phyloP scores from a whole-genome alignment of 1,284 basidiomycete genomes.

The Ganoderma lucidum region DNA sequence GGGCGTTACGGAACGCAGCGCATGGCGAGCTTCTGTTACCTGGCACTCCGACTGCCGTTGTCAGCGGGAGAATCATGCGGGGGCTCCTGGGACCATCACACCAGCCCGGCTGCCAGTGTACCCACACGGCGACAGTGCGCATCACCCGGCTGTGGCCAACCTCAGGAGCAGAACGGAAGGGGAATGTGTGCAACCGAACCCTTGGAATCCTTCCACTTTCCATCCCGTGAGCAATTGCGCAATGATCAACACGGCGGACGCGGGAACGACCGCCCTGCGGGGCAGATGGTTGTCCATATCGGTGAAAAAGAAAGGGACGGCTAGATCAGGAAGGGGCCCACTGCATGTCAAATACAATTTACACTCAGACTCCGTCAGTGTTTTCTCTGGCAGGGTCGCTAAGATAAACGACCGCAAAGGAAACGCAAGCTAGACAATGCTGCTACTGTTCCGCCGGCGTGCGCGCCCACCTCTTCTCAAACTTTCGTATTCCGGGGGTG shows the following conservation, averaged over 20 bases:
- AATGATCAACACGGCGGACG: background rate
- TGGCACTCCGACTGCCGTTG: slow-evolving; percentile 18
- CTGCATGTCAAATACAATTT: slow-evolving; percentile 5
- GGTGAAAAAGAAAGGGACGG: slow-evolving; percentile 8
- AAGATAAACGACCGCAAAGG: background rate
- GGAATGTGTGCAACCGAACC: background rate
- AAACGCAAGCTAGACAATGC: background rate
- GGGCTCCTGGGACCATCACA: slow-evolving; percentile 13
- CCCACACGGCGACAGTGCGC: slow-evolving; percentile 12
- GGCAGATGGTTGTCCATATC: background rate
- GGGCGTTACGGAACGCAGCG: slow-evolving; percentile 20
- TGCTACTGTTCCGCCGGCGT: background rate
- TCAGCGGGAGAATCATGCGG: slow-evolving; percentile 21
- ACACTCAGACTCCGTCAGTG: slow-evolving; percentile 4
- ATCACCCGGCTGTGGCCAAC: slow-evolving; percentile 10
- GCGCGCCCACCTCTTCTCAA: background rate
- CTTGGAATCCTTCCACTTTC: slow-evolving; percentile 5
- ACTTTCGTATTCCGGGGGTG: background rate
- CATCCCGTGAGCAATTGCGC: background rate
- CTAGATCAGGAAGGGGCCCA: slow-evolving; percentile 6
- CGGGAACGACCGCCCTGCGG: background rate
- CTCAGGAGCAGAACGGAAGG: background rate
- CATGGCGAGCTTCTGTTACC: slow-evolving; percentile 9
- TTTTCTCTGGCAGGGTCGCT: slow-evolving; percentile 9
- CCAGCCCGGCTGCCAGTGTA: background rate